Evolutionary conservation across 2,329 filamentous ascomycete species (phyloP), one percentile per base, ranked within the genome.

Genomic region (Ophiostoma angusticollis): DNA sequence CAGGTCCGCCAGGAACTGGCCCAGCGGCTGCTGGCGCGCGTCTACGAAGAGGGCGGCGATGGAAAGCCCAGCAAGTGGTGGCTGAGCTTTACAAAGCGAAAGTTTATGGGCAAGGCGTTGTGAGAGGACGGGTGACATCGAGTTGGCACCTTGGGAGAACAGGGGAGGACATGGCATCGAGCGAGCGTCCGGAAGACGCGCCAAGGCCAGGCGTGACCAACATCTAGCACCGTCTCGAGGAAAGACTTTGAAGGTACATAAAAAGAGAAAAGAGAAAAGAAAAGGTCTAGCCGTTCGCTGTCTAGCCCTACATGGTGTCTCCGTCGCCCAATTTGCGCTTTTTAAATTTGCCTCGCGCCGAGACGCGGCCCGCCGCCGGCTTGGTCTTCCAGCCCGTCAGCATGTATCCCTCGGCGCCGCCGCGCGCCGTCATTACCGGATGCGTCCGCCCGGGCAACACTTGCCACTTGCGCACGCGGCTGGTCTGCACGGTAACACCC

Each of bases 71-170:
- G 66, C 61, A 74, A 93, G 77, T 96, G 89, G 84, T 98, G 91
- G 91, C 64, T 98, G 59, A 96, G 91, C 70, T 98, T 95, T 60
- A 84, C 84, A 39, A 96, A 96, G 78, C 80, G 91, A 65, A 95
- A 95, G 76, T 98, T 98, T 58, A 96, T 98, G 91, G 87, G 87
- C 59, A 96, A 96, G 76, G 74, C 75, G 50, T 66, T 91, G 63
- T 87, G 68, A 59, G 25, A 9, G 16, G 24, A 6, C 5, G 28
- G 14, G n/a, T 12, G 3, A 14, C 27, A 8, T 5, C 21, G 9
- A 22, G 24, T 25, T 12, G 17, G 17, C 12, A 16, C 13, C 17
- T 28, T 36, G 27, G 5, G 19, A 18, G 30, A 27, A 30, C 17
- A 16, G 11, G 6, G 9, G n/a, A 14, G 25, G 23, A n/a, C n/a